Base-by-base conservation (phyloP, 73 alveolate species). In the Paramecium bursaria region DNA sequence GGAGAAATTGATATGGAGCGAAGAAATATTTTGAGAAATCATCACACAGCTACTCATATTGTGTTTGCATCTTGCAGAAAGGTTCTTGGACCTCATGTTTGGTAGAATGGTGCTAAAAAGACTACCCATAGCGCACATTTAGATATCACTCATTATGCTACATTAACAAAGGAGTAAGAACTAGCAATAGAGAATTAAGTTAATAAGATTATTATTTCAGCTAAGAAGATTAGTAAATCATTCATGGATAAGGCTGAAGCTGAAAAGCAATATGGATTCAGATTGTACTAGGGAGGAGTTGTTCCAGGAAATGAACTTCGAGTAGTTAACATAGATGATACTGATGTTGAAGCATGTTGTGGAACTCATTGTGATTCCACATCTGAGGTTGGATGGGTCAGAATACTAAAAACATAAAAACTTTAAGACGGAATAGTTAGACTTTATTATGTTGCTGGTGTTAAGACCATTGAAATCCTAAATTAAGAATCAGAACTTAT, bases 291-390 rank as follows among this genome's bases (percentile, higher is more conserved):
- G 85, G 99, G 99, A 52, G 99, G 99, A 80, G 94, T 97, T 85
- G 99, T 97, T 19, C 99, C 99, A 13, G 99, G 99, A 29, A 96
- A 97, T 86, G 94, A 93, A 44, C 90, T 97, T 46, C 88, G 99
- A 88, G 98, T 97, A 9, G 99, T 97, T 13, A 94, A 97, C 85
- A 97, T 97, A 52, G 95, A 94, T 50, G 98, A 95, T 46, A 93
- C 92, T 19, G 99, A 97, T 88, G 94, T 97, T 86, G 99, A 97
- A 90, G 99, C 99, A 7, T 97, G 99, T 80, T 97, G 99, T 86
- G 99, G 99, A 52, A 97, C 99, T 61, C 99, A 97, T 88, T 95
- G 98, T 53, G 99, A 97, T 79, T 93, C 93, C 91, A 97, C 99
- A 39, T 89, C 98, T 29, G 99, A 97, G 93, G 99, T 97, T 19